Evolutionary conservation across 371 early-diverging fungal species (phyloP).

Genomic region (Umbelopsis sp.): DNA sequence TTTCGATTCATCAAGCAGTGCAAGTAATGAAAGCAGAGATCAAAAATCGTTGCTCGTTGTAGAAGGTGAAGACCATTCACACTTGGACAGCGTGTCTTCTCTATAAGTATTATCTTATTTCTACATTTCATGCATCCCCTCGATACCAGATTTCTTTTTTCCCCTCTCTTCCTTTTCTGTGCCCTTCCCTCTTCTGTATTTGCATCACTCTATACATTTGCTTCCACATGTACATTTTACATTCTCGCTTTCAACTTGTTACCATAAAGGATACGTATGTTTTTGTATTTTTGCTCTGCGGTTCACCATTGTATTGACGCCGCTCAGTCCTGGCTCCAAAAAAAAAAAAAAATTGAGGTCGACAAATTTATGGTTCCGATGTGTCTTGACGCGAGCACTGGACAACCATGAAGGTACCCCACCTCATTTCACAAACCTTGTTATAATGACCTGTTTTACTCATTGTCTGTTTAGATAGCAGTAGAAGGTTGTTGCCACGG

Average conservation of each 20-base stretch:
- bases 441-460: neutral
- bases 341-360: neutral
- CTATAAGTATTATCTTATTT: neutral
- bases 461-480: slow-evolving; percentile 63
- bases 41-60: slow-evolving; percentile 8
- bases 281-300: neutral
- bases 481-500: slow-evolving; percentile 96
- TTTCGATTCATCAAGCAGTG: neutral
- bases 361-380: neutral
- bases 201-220: slow-evolving; percentile 17
- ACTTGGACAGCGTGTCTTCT: slow-evolving; percentile 16
- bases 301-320: too few relatives aligned
- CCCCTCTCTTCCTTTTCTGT: neutral
- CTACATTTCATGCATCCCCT: slow-evolving; percentile 6
- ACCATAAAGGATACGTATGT: neutral
- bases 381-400: neutral
- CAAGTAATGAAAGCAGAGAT: neutral
- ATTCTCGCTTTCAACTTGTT: neutral
- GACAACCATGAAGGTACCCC: neutral
- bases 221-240: slow-evolving; percentile 15
- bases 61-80: slow-evolving; percentile 9
- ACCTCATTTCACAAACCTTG: neutral
- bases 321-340: too few relatives aligned
- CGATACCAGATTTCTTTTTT: slow-evolving; percentile 9
- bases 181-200: slow-evolving; percentile 8